phyloP scores from a whole-genome alignment of 1,284 basidiomycete species.

The Ustilago nuda region DNA sequence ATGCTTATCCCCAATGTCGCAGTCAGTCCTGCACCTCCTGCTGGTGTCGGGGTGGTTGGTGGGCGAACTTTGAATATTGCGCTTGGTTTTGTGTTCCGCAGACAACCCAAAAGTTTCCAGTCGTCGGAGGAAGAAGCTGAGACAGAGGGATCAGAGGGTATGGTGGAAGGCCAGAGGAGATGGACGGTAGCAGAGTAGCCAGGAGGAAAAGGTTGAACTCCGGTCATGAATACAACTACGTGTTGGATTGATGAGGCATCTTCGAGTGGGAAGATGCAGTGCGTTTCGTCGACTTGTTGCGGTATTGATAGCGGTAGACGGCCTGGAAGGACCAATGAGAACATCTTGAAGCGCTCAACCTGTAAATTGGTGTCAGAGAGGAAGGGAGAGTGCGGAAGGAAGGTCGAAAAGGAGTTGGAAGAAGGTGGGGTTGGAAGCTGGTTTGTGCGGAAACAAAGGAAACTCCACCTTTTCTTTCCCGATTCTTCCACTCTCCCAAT shows the following conservation, averaged over 20 bases:
- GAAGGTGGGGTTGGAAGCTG: background rate
- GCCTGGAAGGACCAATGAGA: slow-evolving; percentile 65
- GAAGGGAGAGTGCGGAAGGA: background rate
- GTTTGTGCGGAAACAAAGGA: slow-evolving; percentile 3
- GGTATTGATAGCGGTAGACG: slow-evolving; percentile 60
- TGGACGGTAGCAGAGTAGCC: slow-evolving; percentile 66
- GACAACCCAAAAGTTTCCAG: slow-evolving; percentile 63
- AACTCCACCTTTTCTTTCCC: slow-evolving; percentile 10
- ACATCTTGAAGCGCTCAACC: slow-evolving; percentile 48
- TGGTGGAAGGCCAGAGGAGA: slow-evolving; percentile 53
- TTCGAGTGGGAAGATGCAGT: slow-evolving; percentile 64
- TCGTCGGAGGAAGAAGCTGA: slow-evolving; percentile 42
- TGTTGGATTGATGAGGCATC: slow-evolving; percentile 57
- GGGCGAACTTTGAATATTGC: slow-evolving; percentile 60
- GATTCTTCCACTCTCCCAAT: background rate
- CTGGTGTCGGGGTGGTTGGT: background rate
- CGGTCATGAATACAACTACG: slow-evolving; percentile 67
- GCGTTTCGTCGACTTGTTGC: slow-evolving; percentile 66
- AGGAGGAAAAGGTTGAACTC: slow-evolving; percentile 61
- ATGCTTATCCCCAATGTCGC: slow-evolving; percentile 65
- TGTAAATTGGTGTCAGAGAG: background rate
- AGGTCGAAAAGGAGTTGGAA: background rate
- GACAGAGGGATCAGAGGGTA: background rate
- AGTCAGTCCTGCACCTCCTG: background rate
- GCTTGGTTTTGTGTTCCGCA: slow-evolving; percentile 65